Conservation (phyloP, 805 yeast species). For the Hanseniaspora singularis region DNA sequence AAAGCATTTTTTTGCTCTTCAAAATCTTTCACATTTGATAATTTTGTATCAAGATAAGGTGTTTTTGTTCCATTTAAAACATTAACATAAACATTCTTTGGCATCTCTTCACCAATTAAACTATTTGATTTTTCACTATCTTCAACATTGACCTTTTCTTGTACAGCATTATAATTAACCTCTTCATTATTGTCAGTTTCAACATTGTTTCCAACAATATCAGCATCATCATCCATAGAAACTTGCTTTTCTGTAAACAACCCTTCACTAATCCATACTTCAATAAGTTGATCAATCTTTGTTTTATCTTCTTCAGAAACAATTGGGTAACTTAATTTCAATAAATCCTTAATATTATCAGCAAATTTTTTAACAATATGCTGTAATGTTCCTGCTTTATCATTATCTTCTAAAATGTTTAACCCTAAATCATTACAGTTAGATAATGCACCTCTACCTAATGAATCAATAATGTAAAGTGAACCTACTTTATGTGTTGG, state of each 20-base stretch:
- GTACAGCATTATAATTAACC: too few relatives aligned
- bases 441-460: constrained; percentile 74
- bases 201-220: constrained; percentile 29
- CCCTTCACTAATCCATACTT: constrained; percentile 80
- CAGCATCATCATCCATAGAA: constrained; percentile 50
- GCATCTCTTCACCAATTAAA: constrained; percentile 19
- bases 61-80: constrained; percentile 2
- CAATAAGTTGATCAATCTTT: constrained; percentile 72
- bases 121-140: constrained; percentile 52
- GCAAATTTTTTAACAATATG: constrained; percentile 59
- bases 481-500: constrained; percentile 80
- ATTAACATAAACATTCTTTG: constrained; percentile 17
- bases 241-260: constrained; percentile 56
- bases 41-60: constrained; percentile 1
- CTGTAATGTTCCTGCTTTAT: constrained; percentile 56
- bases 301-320: constrained; percentile 48
- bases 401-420: constrained; percentile 31
- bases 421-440: constrained; percentile 37
- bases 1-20: constrained; percentile 15
- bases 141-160: constrained; percentile 41
- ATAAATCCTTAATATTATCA: constrained; percentile 48
- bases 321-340: constrained; percentile 50
- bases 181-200: constrained; percentile 21
- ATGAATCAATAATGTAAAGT: constrained; percentile 81
- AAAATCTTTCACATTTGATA: constrained; percentile 9